Percentiles rank a stretch among this genome's conserved stretches.
Evolutionary conservation across 31 red algal genomes (phyloP).

Genomic region (Asparagopsis taxiformis): DNA sequence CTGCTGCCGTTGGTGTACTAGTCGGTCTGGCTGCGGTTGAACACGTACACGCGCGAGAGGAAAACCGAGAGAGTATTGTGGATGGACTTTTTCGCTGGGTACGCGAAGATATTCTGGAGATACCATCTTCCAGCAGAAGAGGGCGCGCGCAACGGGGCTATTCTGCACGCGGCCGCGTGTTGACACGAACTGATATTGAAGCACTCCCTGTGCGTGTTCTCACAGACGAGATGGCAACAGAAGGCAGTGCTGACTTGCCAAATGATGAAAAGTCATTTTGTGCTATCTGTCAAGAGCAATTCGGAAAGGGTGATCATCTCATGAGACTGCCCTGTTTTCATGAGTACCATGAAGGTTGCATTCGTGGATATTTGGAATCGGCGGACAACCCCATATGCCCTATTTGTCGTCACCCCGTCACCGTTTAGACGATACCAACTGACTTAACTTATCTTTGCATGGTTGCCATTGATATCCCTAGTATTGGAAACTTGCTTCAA

Average conservation of each 20-base stretch:
- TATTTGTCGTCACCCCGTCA: slow-evolving; percentile 12
- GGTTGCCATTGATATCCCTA: no score
- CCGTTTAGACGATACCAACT: no score
- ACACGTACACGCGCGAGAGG: slow-evolving; percentile 44
- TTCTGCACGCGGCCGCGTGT: background rate
- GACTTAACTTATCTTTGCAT: no score
- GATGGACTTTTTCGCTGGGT: slow-evolving; percentile 50
- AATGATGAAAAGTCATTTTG: slow-evolving; percentile 5
- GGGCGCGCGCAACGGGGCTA: background rate
- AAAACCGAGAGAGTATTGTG: slow-evolving; percentile 57
- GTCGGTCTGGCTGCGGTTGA: slow-evolving; percentile 46
- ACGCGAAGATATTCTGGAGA: slow-evolving; percentile 43
- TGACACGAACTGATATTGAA: slow-evolving; percentile 10
- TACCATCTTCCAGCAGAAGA: background rate
- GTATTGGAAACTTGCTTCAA: no score
- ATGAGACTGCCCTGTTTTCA: slow-evolving; percentile 18
- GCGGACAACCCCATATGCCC: slow-evolving; percentile 4
- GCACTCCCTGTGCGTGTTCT: slow-evolving; percentile 2
- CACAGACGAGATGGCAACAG: background rate
- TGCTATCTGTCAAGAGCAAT: slow-evolving; percentile 9
- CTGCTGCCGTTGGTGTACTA: slow-evolving; percentile 39
- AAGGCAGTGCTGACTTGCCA: background rate
- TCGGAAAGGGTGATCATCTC: background rate
- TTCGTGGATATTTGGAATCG: slow-evolving; percentile 6
- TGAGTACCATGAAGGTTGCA: slow-evolving; percentile 2